Evolutionary conservation across 139 green algal species (phyloP), one percentile per base, ranked within the genome.

Genomic region (Tetradesmus lagerheimii): DNA sequence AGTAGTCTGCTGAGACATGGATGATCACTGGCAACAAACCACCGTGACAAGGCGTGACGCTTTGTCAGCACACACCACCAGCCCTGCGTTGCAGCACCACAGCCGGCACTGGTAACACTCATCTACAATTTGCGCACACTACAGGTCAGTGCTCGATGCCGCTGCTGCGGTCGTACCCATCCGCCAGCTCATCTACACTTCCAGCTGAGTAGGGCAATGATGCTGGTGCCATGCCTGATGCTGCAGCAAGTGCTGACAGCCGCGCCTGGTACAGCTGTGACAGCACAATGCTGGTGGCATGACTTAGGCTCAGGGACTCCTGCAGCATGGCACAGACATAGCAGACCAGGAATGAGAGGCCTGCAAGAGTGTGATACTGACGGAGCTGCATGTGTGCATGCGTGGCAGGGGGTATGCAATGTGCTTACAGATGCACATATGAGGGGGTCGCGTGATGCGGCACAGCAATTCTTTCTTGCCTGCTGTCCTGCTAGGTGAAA

Each of bases 211-310:
- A 87, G 2, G 50, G 81, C n/a, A 86, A 47, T 18, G 29, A 5
- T 23, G 50, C 35, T 11, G 34, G 23, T 34, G 50, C 8, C 38
- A 80, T 35, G 50, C 57, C 83, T 64, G 35, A 23, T 50, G 57
- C 35, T 53, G 82, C 82, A 29, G 83, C 82, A 35, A 87, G 1
- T 53, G 53, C 53, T 12, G 82, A 64, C 84, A 93, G 86, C 25
- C 94, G 85, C 20, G 66, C 47, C 85, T 95, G 88, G 85, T 93
- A 96, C 11, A 96, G 57, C 4, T 53, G 38, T 9, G 90, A 91
- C 47, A 96, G 84, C 47, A 92, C 92, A n/a, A 96, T 92, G 67
- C 85, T 95, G 29, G 95, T 93, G 18, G 94, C 94, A 50, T 96
- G 94, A 39, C 87, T 92, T 1, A 96, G 53, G 25, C 87, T 93